A percentile compares a stretch with the other conserved stretches of the same genome.
Conservation (phyloP, 2,329 filamentous ascomycete species). For the Dactylellina haptotyla region DNA sequence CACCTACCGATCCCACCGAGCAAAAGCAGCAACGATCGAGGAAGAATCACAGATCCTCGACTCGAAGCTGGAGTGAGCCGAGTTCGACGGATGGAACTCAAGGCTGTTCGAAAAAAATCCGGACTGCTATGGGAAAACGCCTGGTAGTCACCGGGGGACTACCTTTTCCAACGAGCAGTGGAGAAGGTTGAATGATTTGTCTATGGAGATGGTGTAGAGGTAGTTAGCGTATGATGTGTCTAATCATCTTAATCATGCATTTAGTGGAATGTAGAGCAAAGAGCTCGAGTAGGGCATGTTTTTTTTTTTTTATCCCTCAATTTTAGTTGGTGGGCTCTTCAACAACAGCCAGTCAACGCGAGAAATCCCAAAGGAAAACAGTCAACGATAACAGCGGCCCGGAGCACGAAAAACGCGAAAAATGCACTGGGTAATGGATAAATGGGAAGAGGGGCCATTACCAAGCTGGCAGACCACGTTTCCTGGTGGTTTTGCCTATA, state of each 20-base stretch:
- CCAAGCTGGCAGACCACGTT: conserved; percentile 28
- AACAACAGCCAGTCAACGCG: conserved; percentile 48
- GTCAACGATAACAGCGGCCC: conserved; percentile 32
- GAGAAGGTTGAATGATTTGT: conserved; percentile 31
- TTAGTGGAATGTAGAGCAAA: conserved; percentile 51
- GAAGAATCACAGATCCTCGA: conserved; percentile 13
- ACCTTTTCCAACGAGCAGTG: conserved; percentile 17
- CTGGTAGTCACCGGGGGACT: conserved; percentile 46
- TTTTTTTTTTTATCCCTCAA: conserved; percentile 53
- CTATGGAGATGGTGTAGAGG: conserved; percentile 44
- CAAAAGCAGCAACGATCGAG: conserved; percentile 14
- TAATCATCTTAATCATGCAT: conserved; percentile 52
- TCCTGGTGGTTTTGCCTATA: conserved; percentile 12
- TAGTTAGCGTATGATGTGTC: conserved; percentile 53
- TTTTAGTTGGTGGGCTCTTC: conserved; percentile 33
- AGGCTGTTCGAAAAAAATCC: conserved; percentile 41
- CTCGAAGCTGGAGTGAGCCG: conserved; percentile 23
- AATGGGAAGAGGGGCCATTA: conserved; percentile 10
- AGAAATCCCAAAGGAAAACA: conserved; percentile 42
- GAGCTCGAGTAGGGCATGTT: conserved; percentile 50
- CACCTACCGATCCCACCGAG: conserved; percentile 43
- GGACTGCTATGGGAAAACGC: conserved; percentile 40
- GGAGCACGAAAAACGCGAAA: conserved; percentile 51
- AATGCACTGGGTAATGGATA: conserved; percentile 23
- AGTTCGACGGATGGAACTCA: conserved; percentile 51